phyloP scores from a whole-genome alignment of 2,329 filamentous ascomycete genomes.

The Dothiorella sarmentorum region DNA sequence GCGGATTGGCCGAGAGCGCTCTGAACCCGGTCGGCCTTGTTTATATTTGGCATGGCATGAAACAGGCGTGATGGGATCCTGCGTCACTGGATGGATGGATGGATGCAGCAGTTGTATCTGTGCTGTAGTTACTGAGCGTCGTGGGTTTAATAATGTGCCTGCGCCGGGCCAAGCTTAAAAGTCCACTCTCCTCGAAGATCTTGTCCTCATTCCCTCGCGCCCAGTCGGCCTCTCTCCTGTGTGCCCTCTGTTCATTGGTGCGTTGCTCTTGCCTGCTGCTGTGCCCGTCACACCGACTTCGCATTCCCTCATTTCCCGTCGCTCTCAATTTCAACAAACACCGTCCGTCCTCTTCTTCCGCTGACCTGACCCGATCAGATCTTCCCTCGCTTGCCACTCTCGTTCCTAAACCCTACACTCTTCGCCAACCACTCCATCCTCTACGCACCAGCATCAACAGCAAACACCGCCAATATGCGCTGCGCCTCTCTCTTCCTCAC shows the following conservation, averaged over 20 bases:
- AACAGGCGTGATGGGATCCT: too few relatives aligned
- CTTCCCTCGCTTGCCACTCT: background rate
- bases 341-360: background rate
- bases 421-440: background rate
- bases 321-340: background rate
- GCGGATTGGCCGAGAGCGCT: background rate
- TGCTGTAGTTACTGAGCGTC: background rate
- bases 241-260: background rate
- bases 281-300: conserved; percentile 3
- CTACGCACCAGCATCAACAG: background rate
- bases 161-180: conserved; percentile 6
- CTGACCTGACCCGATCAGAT: background rate
- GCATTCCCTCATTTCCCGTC: conserved; percentile 14
- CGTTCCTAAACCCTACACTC: background rate
- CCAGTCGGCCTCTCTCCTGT: background rate
- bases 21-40: background rate
- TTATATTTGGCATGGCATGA: conserved; percentile 11
- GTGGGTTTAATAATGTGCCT: background rate
- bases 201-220: background rate
- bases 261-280: background rate
- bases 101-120: background rate
- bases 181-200: background rate
- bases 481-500: conserved; percentile 28
- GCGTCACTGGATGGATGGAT: background rate
- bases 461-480: conserved; percentile 12